Conservation (phyloP, 495 filamentous ascomycete genomes). For the Aspergillus avenaceus region DNA sequence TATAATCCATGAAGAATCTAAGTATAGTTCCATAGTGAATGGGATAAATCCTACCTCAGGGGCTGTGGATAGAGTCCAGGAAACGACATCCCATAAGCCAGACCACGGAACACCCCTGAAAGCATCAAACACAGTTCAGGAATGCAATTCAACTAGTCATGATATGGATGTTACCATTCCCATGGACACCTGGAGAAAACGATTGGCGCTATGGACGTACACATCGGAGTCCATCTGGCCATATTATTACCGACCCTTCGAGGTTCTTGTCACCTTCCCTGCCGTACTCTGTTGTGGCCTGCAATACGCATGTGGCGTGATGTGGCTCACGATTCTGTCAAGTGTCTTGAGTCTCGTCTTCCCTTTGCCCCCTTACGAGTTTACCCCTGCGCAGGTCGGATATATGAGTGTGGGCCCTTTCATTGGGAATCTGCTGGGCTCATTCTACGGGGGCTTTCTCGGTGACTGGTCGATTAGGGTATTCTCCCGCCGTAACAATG, state of each 20-base stretch:
- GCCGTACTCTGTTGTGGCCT: slow-evolving; percentile 37
- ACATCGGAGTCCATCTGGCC: slow-evolving; percentile 31
- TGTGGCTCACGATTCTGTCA: slow-evolving; percentile 31
- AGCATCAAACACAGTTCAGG: not conserved
- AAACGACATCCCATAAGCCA: slow-evolving; percentile 2
- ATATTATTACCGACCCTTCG: slow-evolving; percentile 30
- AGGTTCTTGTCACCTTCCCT: slow-evolving; percentile 28
- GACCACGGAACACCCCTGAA: slow-evolving; percentile 2
- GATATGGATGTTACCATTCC: slow-evolving; percentile 25
- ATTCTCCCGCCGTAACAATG: slow-evolving; percentile 34
- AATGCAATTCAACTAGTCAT: slow-evolving; percentile 9
- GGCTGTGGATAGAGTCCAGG: not conserved
- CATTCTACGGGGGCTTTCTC: slow-evolving; percentile 32
- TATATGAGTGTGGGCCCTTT: slow-evolving; percentile 36
- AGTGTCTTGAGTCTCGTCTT: slow-evolving; percentile 30
- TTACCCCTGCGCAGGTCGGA: slow-evolving; percentile 36
- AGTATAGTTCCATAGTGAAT: slow-evolving; percentile 22
- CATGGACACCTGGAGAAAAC: slow-evolving; percentile 19
- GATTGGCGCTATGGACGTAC: slow-evolving; percentile 21
- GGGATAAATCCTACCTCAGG: slow-evolving; percentile 3
- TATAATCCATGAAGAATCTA: slow-evolving; percentile 33
- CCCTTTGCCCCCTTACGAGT: slow-evolving; percentile 37
- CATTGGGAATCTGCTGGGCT: slow-evolving; percentile 37
- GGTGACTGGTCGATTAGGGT: slow-evolving; percentile 37
- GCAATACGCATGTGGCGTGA: slow-evolving; percentile 34